Percentiles rank a stretch among this genome's conserved stretches.
Conservation (phyloP, 768 basidiomycete genomes). For the Termitomyces sp. region DNA sequence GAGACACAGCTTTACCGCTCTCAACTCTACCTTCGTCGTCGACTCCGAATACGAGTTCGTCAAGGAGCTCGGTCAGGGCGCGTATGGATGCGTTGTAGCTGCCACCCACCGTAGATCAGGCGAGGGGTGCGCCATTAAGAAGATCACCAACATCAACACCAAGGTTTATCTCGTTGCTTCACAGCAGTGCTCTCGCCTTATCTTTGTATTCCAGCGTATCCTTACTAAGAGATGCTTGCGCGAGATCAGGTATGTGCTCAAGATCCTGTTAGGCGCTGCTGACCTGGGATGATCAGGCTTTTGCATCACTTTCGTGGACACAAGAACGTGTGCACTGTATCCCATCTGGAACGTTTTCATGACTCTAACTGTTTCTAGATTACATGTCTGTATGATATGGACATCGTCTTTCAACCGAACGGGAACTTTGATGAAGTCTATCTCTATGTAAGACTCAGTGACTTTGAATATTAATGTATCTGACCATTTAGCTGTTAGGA, state of each 20-base stretch:
- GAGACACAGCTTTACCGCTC: conserved; percentile 74
- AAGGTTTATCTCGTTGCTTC: conserved; percentile 42
- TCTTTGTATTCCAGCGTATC: conserved; percentile 58
- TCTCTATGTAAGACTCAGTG: conserved; percentile 60
- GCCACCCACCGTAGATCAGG: conserved; percentile 81
- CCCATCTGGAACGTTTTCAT: not conserved
- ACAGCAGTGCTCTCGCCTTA: not conserved
- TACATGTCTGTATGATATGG: conserved; percentile 97
- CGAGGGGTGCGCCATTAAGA: conserved; percentile 93
- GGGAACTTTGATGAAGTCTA: conserved; percentile 97
- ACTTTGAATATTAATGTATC: not conserved
- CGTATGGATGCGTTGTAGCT: conserved; percentile 89
- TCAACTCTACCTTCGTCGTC: conserved; percentile 85
- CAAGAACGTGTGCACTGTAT: conserved; percentile 74
- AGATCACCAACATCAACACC: conserved; percentile 92
- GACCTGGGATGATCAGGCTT: conserved; percentile 44
- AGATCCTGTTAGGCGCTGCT: not conserved
- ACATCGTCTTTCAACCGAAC: conserved; percentile 88
- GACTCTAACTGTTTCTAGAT: conserved; percentile 49
- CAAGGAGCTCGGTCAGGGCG: conserved; percentile 96
- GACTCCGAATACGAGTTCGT: conserved; percentile 90
- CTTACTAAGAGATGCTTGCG: conserved; percentile 94
- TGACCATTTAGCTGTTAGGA: conserved; percentile 51
- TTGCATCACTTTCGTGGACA: conserved; percentile 98
- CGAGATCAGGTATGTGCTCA: conserved; percentile 76